Conservation (phyloP, 306 rosid genomes). For the Fagus crenata region DNA sequence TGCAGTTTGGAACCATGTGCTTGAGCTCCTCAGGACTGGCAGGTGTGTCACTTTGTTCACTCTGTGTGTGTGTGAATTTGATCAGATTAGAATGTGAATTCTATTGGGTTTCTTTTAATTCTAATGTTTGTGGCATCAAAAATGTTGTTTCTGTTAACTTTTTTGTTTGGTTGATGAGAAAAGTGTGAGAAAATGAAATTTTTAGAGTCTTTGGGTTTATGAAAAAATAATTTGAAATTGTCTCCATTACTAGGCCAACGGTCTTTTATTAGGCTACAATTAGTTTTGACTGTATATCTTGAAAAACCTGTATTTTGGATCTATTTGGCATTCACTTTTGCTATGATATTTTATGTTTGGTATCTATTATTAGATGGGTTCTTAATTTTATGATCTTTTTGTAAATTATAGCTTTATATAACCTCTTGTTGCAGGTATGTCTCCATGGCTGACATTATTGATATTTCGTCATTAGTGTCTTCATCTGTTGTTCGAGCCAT, state of each 20-base stretch:
- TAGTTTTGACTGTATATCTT: background rate
- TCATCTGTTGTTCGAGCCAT: constrained; percentile 51
- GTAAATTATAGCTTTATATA: background rate
- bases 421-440: constrained; percentile 53
- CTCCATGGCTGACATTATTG: constrained; percentile 75
- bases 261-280: background rate
- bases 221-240: background rate
- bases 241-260: background rate
- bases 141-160: too few relatives aligned
- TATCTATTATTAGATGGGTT: background rate
- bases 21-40: constrained; percentile 54
- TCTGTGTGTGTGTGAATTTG: background rate
- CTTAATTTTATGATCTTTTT: background rate
- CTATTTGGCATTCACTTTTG: background rate
- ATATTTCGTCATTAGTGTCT: constrained; percentile 64
- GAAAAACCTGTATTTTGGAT: background rate
- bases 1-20: constrained; percentile 77
- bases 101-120: background rate
- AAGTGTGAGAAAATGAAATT: background rate
- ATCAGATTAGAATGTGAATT: constrained; percentile 11
- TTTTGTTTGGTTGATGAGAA: background rate
- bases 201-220: background rate
- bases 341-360: background rate
- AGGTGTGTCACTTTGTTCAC: constrained; percentile 42
- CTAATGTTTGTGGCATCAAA: background rate